Evolutionary conservation across 2,329 filamentous ascomycete species (phyloP).

Genomic region (Beauveria medogensis): DNA sequence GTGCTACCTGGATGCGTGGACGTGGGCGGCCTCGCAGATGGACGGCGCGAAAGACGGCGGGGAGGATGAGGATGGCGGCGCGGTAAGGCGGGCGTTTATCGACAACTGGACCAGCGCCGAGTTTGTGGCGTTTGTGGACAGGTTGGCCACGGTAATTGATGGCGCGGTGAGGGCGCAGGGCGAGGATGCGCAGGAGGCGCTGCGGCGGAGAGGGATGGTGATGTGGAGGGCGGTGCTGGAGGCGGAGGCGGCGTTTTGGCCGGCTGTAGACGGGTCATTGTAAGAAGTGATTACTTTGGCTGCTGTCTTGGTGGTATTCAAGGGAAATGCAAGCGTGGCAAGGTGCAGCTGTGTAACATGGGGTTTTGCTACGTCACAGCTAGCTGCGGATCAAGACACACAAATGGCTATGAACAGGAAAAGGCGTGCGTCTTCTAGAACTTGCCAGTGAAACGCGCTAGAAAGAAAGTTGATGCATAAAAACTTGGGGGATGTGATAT

Average conservation of each 20-base stretch:
- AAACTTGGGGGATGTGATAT: no score
- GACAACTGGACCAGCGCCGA: constrained; percentile 58
- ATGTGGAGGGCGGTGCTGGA: constrained; percentile 44
- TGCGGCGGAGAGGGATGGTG: constrained; percentile 32
- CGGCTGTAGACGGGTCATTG: constrained; percentile 21
- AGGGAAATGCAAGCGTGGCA: no score
- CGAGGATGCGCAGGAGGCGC: constrained; percentile 22
- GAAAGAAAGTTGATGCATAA: no score
- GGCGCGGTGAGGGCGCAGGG: constrained; percentile 35
- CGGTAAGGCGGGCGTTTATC: constrained; percentile 56
- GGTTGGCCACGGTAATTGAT: constrained; percentile 48
- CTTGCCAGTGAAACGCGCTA: no score
- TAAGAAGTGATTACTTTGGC: no score
- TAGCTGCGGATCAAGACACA: no score
- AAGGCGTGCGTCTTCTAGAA: no score
- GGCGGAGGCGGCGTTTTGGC: constrained; percentile 54
- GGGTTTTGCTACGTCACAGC: no score
- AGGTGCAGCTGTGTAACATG: no score
- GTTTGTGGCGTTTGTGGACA: constrained; percentile 52
- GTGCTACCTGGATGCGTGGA: constrained; percentile 54
- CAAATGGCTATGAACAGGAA: no score
- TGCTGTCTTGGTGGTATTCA: no score
- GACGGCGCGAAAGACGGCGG: constrained; percentile 12
- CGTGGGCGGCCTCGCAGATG: constrained; percentile 35
- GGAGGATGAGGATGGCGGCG: constrained; percentile 46